These are phyloP conservation scores for Hyaloscypha bicolor DNA, from an alignment of 495 filamentous ascomycete genomes.

Conservation along the genomic window DNA sequence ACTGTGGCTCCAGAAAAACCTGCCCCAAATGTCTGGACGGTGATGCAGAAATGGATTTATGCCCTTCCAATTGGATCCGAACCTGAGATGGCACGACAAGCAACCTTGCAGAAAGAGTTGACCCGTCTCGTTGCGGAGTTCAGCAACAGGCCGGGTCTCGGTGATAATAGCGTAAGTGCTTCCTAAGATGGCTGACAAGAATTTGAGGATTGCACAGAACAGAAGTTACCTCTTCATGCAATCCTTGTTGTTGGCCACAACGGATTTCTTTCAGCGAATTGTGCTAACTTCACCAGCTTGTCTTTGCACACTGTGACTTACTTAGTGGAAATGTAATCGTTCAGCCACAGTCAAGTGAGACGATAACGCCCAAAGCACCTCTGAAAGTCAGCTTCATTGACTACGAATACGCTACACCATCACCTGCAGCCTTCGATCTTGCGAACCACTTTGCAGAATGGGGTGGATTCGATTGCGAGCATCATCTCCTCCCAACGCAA, in stretches of 20 bases:
- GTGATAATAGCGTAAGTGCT: conserved; percentile 67
- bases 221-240: not conserved
- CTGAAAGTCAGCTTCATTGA: conserved; percentile 84
- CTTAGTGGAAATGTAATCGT: conserved; percentile 95
- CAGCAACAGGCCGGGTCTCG: conserved; percentile 72
- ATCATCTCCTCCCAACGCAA: conserved; percentile 76
- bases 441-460: conserved; percentile 99
- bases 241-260: not conserved
- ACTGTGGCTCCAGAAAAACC: conserved; percentile 62
- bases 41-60: conserved; percentile 92
- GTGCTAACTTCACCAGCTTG: conserved; percentile 53
- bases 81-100: conserved; percentile 64
- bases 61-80: conserved; percentile 76
- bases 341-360: conserved; percentile 49
- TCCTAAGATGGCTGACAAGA: conserved; percentile 8
- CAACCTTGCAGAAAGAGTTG: conserved; percentile 73
- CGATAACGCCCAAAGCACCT: conserved; percentile 36
- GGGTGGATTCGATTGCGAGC: conserved; percentile 96
- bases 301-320: conserved; percentile 95
- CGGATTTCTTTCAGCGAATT: not conserved
- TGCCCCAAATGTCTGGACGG: conserved; percentile 84
- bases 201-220: not conserved
- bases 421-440: conserved; percentile 95
- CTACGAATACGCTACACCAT: conserved; percentile 95
- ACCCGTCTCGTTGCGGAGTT: conserved; percentile 66